These are phyloP conservation scores for Myxozyma nipponensis DNA, from an alignment of 805 yeast species.

Conservation along the genomic window DNA sequence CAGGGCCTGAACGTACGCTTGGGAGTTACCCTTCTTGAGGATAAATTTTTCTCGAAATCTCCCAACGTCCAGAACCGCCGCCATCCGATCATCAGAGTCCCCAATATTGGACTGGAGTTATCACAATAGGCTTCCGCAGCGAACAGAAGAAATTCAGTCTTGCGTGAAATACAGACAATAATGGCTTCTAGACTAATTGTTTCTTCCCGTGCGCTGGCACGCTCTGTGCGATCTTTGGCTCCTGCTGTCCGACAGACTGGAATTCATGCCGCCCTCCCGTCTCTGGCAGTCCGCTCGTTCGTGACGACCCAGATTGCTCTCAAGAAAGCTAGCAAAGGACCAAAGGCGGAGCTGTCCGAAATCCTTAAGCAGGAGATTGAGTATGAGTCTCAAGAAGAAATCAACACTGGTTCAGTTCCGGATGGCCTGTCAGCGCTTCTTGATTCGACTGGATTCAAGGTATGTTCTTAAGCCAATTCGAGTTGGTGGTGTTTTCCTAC, in stretches of 20 bases:
- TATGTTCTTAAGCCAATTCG: not conserved
- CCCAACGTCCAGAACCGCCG: too few relatives aligned
- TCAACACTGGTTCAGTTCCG: constrained; percentile 4
- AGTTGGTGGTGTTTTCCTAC: not conserved
- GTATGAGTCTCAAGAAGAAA: constrained; percentile 10
- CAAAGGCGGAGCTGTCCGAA: constrained; percentile 3
- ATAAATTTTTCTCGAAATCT: too few relatives aligned
- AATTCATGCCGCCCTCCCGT: not conserved
- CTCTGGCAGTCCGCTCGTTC: not conserved
- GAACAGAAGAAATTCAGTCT: too few relatives aligned
- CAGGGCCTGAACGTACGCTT: too few relatives aligned
- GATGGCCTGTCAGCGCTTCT: constrained; percentile 3
- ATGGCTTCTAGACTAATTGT: not conserved
- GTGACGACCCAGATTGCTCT: not conserved
- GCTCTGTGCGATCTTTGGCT: not conserved
- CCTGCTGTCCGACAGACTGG: not conserved
- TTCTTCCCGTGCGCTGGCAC: too few relatives aligned
- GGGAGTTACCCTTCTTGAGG: too few relatives aligned
- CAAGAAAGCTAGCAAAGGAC: too few relatives aligned
- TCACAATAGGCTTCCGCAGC: too few relatives aligned
- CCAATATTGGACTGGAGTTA: too few relatives aligned
- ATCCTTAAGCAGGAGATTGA: constrained; percentile 12
- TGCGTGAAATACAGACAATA: not conserved
- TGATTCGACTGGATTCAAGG: constrained; percentile 7
- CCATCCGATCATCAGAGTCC: too few relatives aligned